Conservation (phyloP, 2,329 filamentous ascomycete species). For the Alternaria postmessia region DNA sequence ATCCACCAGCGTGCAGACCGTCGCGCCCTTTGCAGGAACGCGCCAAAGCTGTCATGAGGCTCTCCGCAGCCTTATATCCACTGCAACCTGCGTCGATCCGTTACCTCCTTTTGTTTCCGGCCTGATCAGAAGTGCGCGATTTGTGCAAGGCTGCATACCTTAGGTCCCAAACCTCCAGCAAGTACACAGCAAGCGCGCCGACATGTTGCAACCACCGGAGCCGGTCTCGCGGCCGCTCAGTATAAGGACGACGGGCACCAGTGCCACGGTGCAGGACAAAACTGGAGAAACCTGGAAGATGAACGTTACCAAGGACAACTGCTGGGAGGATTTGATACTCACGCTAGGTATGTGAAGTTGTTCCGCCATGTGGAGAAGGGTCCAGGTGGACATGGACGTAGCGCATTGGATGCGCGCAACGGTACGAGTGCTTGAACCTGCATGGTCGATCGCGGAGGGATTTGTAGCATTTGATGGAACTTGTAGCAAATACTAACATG, state of each 20-base stretch:
- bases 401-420: background rate
- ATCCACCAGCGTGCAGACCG: conserved; percentile 18
- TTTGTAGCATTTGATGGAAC: background rate
- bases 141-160: conserved; percentile 13
- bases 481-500: conserved; percentile 25
- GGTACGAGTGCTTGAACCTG: background rate
- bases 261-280: conserved; percentile 50
- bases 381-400: background rate
- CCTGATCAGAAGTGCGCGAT: conserved; percentile 16
- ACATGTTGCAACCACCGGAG: conserved; percentile 41
- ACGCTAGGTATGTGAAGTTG: conserved; percentile 49
- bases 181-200: conserved; percentile 26
- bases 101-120: conserved; percentile 10
- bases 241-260: conserved; percentile 46
- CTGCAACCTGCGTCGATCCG: conserved; percentile 26
- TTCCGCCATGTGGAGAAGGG: conserved; percentile 1
- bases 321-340: conserved; percentile 59
- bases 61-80: conserved; percentile 37
- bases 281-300: conserved; percentile 55
- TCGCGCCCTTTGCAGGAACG: conserved; percentile 17
- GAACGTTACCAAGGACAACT: conserved; percentile 51
- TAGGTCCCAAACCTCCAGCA: conserved; percentile 14
- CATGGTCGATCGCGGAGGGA: background rate
- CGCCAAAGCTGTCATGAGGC: conserved; percentile 35
- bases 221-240: conserved; percentile 43